phyloP scores from a whole-genome alignment of 2,329 filamentous ascomycete genomes.

The Sarocladiaceae sp. region DNA sequence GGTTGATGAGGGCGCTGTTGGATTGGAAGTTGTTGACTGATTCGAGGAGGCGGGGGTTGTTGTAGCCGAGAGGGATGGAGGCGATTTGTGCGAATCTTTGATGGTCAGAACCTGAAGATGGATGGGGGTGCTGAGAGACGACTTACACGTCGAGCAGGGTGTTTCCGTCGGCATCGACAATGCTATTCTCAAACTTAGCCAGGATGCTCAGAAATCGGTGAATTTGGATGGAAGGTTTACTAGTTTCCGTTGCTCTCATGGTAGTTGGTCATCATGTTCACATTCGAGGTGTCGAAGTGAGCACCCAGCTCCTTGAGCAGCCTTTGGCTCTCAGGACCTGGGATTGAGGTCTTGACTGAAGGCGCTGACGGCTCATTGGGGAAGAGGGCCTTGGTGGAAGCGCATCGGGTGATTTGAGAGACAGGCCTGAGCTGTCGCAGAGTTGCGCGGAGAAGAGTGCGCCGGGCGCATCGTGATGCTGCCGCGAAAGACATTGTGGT shows the following conservation, averaged over 20 bases:
- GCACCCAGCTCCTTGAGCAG: constrained; percentile 66
- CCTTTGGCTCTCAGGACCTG: constrained; percentile 69
- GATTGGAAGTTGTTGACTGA: constrained; percentile 74
- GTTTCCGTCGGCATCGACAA: constrained; percentile 47
- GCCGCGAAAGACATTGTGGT: neutral
- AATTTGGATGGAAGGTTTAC: neutral
- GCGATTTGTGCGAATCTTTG: constrained; percentile 84
- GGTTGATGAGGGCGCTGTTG: constrained; percentile 77
- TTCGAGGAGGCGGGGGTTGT: constrained; percentile 71
- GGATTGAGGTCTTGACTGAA: constrained; percentile 56
- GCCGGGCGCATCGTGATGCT: neutral
- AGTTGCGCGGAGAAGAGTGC: neutral
- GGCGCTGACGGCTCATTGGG: constrained; percentile 49
- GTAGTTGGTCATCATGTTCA: constrained; percentile 81
- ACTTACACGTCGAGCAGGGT: constrained; percentile 46
- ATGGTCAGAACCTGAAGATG: neutral
- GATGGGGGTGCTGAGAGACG: neutral
- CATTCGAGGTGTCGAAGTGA: constrained; percentile 79
- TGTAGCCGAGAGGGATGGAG: constrained; percentile 89
- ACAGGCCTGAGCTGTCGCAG: neutral
- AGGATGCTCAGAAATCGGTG: neutral
- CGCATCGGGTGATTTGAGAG: neutral
- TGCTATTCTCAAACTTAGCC: too few species aligned
- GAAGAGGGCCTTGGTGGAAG: constrained; percentile 39
- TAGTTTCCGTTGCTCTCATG: constrained; percentile 76